Conservation (phyloP, 129 eudicot genomes). For the Centrapalus pauciflorus region DNA sequence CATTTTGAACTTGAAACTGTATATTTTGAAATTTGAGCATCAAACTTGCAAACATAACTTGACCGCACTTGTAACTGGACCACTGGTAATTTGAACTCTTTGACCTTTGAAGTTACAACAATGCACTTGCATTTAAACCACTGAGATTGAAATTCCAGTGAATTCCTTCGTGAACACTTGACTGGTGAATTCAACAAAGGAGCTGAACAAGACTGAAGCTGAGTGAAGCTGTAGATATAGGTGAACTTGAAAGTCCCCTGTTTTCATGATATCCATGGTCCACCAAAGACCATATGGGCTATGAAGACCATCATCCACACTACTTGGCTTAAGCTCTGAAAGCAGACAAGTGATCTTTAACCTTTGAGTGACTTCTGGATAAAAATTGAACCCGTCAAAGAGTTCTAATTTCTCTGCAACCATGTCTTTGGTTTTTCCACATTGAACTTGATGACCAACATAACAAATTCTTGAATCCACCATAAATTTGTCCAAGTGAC, state of each 20-base stretch:
- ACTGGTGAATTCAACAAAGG: not conserved
- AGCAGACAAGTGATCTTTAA: not conserved
- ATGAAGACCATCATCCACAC: not conserved
- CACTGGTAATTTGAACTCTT: not conserved
- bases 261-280: not conserved
- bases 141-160: not conserved
- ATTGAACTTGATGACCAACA: not conserved
- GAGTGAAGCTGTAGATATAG: not conserved
- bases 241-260: not conserved
- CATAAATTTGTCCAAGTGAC: not conserved
- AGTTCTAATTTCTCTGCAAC: not conserved
- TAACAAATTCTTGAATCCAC: not conserved
- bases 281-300: not conserved
- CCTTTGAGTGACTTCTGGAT: not conserved
- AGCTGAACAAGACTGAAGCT: not conserved
- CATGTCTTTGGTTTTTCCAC: not conserved
- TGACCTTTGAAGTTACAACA: not conserved
- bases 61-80: not conserved
- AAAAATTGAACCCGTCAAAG: not conserved
- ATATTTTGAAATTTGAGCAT: not conserved
- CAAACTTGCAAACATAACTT: not conserved
- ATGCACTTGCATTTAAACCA: not conserved
- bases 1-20: not conserved
- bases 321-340: not conserved
- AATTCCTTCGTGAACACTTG: not conserved